These are phyloP conservation scores for Oryza meyeriana DNA, from an alignment of 176 grass and related monocot species.

Conservation along the genomic window DNA sequence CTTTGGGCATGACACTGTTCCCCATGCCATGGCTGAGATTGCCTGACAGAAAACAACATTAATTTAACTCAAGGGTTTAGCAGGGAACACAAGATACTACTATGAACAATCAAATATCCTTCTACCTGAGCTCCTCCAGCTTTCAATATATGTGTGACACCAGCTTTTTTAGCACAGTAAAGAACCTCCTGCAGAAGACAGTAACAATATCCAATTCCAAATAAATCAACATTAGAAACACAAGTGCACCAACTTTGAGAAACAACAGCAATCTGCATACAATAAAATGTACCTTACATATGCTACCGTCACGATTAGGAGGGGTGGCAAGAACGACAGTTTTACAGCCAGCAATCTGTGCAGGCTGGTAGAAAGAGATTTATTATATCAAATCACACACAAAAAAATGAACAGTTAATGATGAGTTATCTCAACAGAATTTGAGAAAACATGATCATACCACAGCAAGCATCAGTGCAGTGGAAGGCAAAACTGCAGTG, in stretches of 20 bases:
- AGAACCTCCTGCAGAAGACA: conserved; percentile 72
- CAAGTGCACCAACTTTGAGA: background rate
- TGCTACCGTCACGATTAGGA: conserved; percentile 70
- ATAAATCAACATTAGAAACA: background rate
- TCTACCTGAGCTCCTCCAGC: conserved; percentile 92
- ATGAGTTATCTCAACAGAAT: background rate
- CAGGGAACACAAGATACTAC: background rate
- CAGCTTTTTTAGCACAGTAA: conserved; percentile 97
- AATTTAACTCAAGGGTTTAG: conserved; percentile 2
- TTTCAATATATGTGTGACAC: conserved; percentile 93
- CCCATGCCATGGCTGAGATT: conserved; percentile 96
- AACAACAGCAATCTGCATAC: background rate
- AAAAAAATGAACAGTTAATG: background rate
- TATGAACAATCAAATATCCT: background rate
- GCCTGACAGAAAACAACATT: conserved; percentile 49
- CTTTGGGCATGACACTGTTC: conserved; percentile 87
- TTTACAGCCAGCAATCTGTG: conserved; percentile 94
- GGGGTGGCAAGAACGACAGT: conserved; percentile 91
- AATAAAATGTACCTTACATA: conserved; percentile 78
- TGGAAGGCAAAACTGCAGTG: conserved; percentile 92
- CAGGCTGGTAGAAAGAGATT: conserved; percentile 59
- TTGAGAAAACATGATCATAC: conserved; percentile 51
- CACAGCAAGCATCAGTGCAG: conserved; percentile 95
- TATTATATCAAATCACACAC: conserved; percentile 33
- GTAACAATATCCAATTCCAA: background rate